Evolutionary conservation across 2,329 filamentous ascomycete species (phyloP).

Genomic region (Epichloe amarillans): DNA sequence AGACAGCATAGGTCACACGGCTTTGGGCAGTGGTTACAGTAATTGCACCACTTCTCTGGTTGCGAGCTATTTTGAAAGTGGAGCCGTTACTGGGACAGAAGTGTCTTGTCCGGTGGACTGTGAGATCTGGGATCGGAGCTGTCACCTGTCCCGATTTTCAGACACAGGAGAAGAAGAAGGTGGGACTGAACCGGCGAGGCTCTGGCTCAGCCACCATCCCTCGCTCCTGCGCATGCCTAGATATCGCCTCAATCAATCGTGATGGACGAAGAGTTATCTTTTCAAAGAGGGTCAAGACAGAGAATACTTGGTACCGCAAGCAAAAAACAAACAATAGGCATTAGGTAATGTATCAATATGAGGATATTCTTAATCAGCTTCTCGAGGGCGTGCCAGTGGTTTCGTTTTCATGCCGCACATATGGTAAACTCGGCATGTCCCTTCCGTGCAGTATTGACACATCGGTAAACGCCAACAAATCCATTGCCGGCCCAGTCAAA

Average conservation of each 20-base stretch:
- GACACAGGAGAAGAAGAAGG: neutral
- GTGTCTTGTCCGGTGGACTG: neutral
- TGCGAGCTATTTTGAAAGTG: neutral
- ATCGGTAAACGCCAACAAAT: too few species aligned
- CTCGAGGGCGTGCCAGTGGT: too few species aligned
- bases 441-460: too few species aligned
- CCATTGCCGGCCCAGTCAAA: too few species aligned
- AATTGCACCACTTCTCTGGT: neutral
- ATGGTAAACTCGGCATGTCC: too few species aligned
- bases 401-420: too few species aligned
- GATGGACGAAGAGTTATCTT: too few species aligned
- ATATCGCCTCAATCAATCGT: neutral
- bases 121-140: neutral
- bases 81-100: neutral
- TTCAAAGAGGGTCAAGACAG: too few species aligned
- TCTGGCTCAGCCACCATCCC: neutral
- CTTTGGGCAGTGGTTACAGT: neutral
- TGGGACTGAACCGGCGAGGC: neutral
- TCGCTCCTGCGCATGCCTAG: neutral
- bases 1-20: conserved; percentile 9
- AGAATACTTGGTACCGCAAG: too few species aligned
- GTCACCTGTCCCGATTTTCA: neutral
- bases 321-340: too few species aligned
- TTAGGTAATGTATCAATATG: too few species aligned
- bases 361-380: too few species aligned